Evolutionary conservation across 768 basidiomycete species (phyloP).

Genomic region (Trametes villosa): DNA sequence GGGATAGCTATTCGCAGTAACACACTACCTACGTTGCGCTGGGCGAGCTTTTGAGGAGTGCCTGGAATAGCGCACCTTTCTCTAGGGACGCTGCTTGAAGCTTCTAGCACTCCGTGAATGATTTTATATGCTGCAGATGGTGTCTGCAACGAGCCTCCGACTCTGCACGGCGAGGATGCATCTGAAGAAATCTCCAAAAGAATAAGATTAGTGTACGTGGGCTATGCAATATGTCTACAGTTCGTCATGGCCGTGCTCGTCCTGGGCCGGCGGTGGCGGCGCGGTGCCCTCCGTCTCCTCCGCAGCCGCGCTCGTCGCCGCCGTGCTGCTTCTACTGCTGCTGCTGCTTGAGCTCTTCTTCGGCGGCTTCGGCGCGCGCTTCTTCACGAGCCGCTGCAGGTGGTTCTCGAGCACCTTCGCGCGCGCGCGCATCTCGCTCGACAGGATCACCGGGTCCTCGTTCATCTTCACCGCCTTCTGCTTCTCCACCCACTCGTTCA

Average conservation of each 20-base stretch:
- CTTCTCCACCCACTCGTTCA: conserved; percentile 78
- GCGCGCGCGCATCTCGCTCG: conserved; percentile 82
- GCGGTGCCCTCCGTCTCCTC: conserved; percentile 16
- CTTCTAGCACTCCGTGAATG: too few species aligned
- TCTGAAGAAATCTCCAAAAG: too few species aligned
- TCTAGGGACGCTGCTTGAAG: too few species aligned
- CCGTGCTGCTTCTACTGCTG: not conserved
- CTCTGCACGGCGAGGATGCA: too few species aligned
- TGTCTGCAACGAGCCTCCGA: too few species aligned
- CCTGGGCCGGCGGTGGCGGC: not conserved
- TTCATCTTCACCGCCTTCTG: conserved; percentile 76
- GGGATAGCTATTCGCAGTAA: too few species aligned
- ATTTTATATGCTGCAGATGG: too few species aligned
- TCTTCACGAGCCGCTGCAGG: conserved; percentile 66
- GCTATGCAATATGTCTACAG: conserved; percentile 25
- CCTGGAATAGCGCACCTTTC: too few species aligned
- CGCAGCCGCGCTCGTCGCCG: conserved; percentile 20
- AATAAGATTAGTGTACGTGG: conserved; percentile 24
- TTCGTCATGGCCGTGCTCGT: conserved; percentile 27
- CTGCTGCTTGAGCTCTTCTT: conserved; percentile 49
- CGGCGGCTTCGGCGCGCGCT: conserved; percentile 63
- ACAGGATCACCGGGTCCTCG: conserved; percentile 86
- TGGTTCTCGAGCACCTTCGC: conserved; percentile 81
- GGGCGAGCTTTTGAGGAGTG: too few species aligned
- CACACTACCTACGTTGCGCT: too few species aligned